Base-by-base conservation (phyloP, 345 rosid species). In the Melaleuca quinquenervia region DNA sequence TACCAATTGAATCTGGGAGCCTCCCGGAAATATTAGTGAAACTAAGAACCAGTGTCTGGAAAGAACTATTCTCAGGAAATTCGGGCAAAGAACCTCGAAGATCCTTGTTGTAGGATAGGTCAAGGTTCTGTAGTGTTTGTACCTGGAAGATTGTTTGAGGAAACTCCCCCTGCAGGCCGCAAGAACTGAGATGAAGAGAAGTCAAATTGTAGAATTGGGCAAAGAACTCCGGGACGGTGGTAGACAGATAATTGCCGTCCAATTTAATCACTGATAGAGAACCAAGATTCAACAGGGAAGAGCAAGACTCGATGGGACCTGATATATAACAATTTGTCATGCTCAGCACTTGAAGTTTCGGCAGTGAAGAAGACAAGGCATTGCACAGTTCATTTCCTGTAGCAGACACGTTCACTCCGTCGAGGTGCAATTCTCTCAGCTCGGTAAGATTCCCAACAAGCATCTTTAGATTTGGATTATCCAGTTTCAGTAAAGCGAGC, bases 1-100 rank as follows among this genome's bases (percentile, higher is more conserved):
- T 83, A 3, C 89, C 86, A 5, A 92, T 88, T 49, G 94, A 91
- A 41, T 83, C 84, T 4, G 92, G 93, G 15, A 92, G 18, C 7
- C 26, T 10, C 32, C 92, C 92, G 0, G 88, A 87, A 82, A 91
- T 87, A 2, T 29, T 82, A 6, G 93, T 91, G 15, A 5, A 7
- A 12, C 87, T 41, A 22, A 93, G 90, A 18, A 49, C 6, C 29
- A 92, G 21, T 9, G 36, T 87, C 74, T 44, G 64, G 45, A 93
- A 87, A 84, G 91, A 87, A 29, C 12, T 6, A 85, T 84, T 83
- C n/a, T 7, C 20, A 2, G 53, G 78, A 74, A 87, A 84, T 0
- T 86, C 52, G 0, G 89, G 90, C 50, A 91, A 53, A 14, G 85
- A 64, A 11, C 92, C 95, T 6, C 50, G 29, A 32, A 93, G 93